Conservation (phyloP, 2,329 filamentous ascomycete genomes). For the Tolypocladium sp. region DNA sequence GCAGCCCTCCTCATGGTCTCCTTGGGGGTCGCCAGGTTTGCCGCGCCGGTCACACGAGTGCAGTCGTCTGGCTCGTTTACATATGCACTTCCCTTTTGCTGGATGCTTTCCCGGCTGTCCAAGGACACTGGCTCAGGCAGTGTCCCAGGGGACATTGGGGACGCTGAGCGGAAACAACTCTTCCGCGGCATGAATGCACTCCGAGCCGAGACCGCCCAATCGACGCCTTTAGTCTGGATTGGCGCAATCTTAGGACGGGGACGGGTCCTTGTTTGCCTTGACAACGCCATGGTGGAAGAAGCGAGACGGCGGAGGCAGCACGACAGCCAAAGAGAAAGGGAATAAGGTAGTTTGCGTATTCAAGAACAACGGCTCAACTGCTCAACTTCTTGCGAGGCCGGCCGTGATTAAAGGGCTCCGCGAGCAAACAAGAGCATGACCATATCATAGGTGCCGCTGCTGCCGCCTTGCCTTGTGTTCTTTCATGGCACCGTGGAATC, state of each 20-base stretch:
- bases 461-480: not conserved
- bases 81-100: not conserved
- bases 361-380: not conserved
- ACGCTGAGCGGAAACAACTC: not conserved
- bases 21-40: not conserved
- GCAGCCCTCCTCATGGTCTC: not conserved
- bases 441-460: not conserved
- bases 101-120: not conserved
- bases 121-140: not conserved
- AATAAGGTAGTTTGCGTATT: not conserved
- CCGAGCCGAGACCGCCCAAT: not conserved
- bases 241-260: slow-evolving; percentile 2
- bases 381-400: not conserved
- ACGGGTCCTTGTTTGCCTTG: not conserved
- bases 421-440: not conserved
- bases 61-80: not conserved
- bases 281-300: not conserved
- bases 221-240: slow-evolving; percentile 4
- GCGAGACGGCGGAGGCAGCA: not conserved
- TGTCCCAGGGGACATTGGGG: not conserved
- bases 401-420: not conserved
- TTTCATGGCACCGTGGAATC: not conserved
- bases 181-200: not conserved
- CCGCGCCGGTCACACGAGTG: not conserved
- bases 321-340: not conserved